Percentiles rank a stretch among this genome's conserved stretches.
Evolutionary conservation across 768 basidiomycete genomes (phyloP).

Genomic region (Psilocybe tampanensis): DNA sequence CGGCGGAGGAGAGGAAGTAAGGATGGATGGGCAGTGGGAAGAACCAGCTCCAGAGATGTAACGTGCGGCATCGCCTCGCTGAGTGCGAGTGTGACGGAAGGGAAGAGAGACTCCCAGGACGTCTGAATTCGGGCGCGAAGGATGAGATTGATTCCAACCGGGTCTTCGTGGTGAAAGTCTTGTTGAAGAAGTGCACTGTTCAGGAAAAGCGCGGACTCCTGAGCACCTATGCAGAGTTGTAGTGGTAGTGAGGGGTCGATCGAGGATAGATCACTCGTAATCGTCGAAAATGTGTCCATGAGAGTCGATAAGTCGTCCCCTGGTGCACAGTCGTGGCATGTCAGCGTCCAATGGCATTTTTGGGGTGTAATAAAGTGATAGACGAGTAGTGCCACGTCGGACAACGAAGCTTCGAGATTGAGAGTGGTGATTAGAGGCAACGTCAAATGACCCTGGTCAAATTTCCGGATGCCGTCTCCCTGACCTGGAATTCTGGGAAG

Average conservation of each 20-base stretch:
- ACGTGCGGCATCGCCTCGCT: constrained; percentile 1
- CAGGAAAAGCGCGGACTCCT: constrained; percentile 3
- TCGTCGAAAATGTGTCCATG: neutral
- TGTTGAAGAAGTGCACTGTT: neutral
- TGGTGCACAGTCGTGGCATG: constrained; percentile 8
- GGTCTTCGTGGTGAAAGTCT: neutral
- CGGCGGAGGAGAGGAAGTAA: constrained; percentile 11
- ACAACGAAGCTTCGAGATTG: constrained; percentile 11
- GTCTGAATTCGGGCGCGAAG: constrained; percentile 3
- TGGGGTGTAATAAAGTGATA: constrained; percentile 8
- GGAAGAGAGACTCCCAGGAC: constrained; percentile 15
- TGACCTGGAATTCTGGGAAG: neutral
- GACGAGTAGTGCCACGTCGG: constrained; percentile 14
- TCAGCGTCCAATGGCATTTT: constrained; percentile 11
- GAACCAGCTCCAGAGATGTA: constrained; percentile 15
- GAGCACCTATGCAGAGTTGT: constrained; percentile 1
- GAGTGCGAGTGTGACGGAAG: constrained; percentile 3
- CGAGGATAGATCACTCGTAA: neutral
- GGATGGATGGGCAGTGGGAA: constrained; percentile 15
- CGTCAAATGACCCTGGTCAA: neutral
- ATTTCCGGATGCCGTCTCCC: neutral
- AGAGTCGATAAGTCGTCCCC: constrained; percentile 17
- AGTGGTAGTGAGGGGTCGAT: neutral
- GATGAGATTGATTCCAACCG: constrained; percentile 8
- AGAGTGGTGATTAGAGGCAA: constrained; percentile 11